A percentile compares a stretch with the other conserved stretches of the same genome.
These are phyloP conservation scores for Botryosphaeria dothidea DNA, from an alignment of 2,329 filamentous ascomycete species.

Conservation along the genomic window DNA sequence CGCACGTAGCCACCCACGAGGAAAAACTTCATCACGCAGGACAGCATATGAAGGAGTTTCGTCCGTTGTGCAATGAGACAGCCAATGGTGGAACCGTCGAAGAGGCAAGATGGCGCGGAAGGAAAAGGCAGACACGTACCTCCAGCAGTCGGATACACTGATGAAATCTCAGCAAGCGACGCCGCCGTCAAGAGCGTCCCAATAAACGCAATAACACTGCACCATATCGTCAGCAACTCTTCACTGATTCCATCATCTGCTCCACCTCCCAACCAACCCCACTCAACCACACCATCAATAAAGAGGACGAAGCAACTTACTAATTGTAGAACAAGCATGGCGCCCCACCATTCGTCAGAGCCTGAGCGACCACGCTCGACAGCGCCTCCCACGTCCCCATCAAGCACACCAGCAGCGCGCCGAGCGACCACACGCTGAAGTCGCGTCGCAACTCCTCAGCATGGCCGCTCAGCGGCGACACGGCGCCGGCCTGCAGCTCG, in stretches of 20 bases:
- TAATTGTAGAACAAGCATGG: constrained; percentile 49
- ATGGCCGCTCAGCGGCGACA: constrained; percentile 20
- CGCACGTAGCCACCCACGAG: too few relatives aligned
- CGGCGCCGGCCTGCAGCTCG: constrained; percentile 2
- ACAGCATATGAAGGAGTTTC: too few relatives aligned
- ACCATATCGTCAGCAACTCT: neutral
- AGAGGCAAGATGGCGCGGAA: constrained; percentile 28
- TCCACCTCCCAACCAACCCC: too few relatives aligned
- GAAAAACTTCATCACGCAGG: too few relatives aligned
- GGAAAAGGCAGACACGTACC: constrained; percentile 59
- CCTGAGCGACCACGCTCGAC: constrained; percentile 47
- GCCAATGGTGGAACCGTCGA: too few relatives aligned
- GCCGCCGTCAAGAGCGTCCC: constrained; percentile 67
- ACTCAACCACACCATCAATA: too few relatives aligned
- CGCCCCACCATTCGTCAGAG: constrained; percentile 48
- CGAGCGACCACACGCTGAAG: constrained; percentile 49
- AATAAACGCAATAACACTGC: constrained; percentile 41
- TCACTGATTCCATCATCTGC: too few relatives aligned
- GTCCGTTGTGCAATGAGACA: too few relatives aligned
- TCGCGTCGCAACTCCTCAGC: constrained; percentile 32
- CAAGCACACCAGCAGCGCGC: constrained; percentile 47
- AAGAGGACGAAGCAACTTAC: neutral
- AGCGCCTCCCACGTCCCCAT: constrained; percentile 57
- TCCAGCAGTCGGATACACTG: constrained; percentile 71
- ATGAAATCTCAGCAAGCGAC: constrained; percentile 70